A percentile compares a stretch with the other conserved stretches of the same genome.
These are phyloP conservation scores for Paraphoma sp. DNA, from an alignment of 2,329 filamentous ascomycete species.

Conservation along the genomic window DNA sequence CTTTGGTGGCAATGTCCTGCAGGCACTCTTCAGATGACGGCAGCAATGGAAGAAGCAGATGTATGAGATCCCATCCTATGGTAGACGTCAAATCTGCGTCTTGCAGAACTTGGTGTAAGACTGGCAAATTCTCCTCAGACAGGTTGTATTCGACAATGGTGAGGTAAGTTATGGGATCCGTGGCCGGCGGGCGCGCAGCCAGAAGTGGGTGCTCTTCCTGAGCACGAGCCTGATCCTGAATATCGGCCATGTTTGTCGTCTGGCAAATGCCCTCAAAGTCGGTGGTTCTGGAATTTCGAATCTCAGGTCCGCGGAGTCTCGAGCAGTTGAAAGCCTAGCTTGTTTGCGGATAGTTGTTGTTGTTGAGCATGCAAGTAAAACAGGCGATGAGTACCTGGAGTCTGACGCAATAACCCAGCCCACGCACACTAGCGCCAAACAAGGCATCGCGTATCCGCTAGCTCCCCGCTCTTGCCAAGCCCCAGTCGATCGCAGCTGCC, in stretches of 20 bases:
- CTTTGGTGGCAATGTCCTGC: constrained; percentile 75
- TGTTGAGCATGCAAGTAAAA: constrained; percentile 2
- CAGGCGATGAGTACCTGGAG: constrained; percentile 1
- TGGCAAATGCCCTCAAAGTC: not conserved
- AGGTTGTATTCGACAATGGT: constrained; percentile 79
- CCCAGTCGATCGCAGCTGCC: constrained; percentile 22
- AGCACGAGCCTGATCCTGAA: constrained; percentile 25
- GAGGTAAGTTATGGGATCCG: constrained; percentile 77
- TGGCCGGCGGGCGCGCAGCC: constrained; percentile 65
- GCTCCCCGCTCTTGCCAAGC: constrained; percentile 21
- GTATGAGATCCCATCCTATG: constrained; percentile 85
- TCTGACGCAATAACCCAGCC: constrained; percentile 22
- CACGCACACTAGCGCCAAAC: constrained; percentile 3
- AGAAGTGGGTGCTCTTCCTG: constrained; percentile 58
- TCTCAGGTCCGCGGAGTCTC: not conserved
- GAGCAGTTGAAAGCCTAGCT: not conserved
- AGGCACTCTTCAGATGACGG: constrained; percentile 72
- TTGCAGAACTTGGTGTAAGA: constrained; percentile 72
- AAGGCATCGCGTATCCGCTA: constrained; percentile 1
- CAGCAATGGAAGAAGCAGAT: constrained; percentile 72
- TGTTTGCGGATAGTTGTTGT: constrained; percentile 2
- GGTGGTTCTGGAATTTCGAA: not conserved
- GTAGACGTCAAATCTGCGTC: constrained; percentile 73
- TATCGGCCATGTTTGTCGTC: constrained; percentile 36
- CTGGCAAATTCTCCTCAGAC: constrained; percentile 69